These are phyloP conservation scores for Lasiosphaeriaceae sp. DNA, from an alignment of 495 filamentous ascomycete genomes.

Conservation along the genomic window DNA sequence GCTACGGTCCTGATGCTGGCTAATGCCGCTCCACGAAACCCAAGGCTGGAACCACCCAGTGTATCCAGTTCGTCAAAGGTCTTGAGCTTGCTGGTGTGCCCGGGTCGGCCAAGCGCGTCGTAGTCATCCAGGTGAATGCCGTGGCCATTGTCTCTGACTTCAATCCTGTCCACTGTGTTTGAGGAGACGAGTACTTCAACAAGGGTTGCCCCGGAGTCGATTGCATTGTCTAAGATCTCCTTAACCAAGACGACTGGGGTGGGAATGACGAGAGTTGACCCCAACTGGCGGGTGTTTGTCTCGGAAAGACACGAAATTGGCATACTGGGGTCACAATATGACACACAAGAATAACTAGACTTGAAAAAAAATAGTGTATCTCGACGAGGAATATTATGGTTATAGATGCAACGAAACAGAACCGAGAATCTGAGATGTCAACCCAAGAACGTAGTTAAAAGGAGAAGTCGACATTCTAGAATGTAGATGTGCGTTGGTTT, in stretches of 20 bases:
- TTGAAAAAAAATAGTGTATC: not conserved
- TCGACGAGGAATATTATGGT: too few relatives aligned
- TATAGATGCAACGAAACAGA: too few relatives aligned
- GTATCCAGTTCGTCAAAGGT: slow-evolving; percentile 65
- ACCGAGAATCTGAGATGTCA: not conserved
- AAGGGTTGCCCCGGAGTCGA: slow-evolving; percentile 75
- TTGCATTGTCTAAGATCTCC: slow-evolving; percentile 86
- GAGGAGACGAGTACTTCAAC: slow-evolving; percentile 69
- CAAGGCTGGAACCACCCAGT: slow-evolving; percentile 65
- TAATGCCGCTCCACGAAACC: slow-evolving; percentile 85
- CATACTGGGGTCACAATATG: slow-evolving; percentile 14
- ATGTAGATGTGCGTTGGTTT: too few relatives aligned
- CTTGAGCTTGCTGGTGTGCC: slow-evolving; percentile 84
- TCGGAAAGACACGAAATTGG: slow-evolving; percentile 55
- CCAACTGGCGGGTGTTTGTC: slow-evolving; percentile 60
- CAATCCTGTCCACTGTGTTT: slow-evolving; percentile 78
- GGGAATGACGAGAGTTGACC: slow-evolving; percentile 68
- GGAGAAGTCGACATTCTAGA: too few relatives aligned
- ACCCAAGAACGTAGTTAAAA: too few relatives aligned
- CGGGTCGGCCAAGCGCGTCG: slow-evolving; percentile 59
- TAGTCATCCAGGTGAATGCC: slow-evolving; percentile 75
- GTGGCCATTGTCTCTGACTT: slow-evolving; percentile 85
- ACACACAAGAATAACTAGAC: not conserved
- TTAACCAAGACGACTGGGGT: slow-evolving; percentile 76
- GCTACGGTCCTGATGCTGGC: slow-evolving; percentile 73